Percentiles rank a stretch among this genome's conserved stretches.
Conservation (phyloP, 768 basidiomycete species). For the Podaxis rugospora region DNA sequence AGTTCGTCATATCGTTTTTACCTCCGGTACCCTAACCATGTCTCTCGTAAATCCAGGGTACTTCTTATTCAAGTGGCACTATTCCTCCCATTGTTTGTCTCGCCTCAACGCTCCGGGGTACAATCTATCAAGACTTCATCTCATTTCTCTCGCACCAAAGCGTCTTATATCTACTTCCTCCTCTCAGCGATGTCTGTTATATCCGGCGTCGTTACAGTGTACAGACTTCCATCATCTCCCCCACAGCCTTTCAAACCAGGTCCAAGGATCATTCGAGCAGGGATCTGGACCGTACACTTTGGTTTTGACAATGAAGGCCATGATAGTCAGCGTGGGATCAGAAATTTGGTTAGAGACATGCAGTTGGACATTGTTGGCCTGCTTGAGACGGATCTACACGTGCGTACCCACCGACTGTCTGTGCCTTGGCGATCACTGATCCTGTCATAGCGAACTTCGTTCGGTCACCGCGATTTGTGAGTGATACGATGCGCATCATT, state of each 20-base stretch:
- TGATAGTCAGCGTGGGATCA: constrained; percentile 68
- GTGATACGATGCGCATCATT: constrained; percentile 9
- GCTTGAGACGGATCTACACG: constrained; percentile 82
- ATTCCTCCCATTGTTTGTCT: constrained; percentile 38
- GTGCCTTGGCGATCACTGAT: not conserved
- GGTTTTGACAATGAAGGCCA: constrained; percentile 71
- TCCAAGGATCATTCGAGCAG: constrained; percentile 68
- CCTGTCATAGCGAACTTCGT: constrained; percentile 35
- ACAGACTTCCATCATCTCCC: constrained; percentile 43
- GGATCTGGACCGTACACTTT: constrained; percentile 93
- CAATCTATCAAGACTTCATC: not conserved
- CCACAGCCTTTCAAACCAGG: constrained; percentile 60
- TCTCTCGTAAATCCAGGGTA: constrained; percentile 36
- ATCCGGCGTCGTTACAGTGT: constrained; percentile 51
- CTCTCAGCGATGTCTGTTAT: constrained; percentile 37
- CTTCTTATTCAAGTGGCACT: constrained; percentile 44
- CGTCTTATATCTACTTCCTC: constrained; percentile 25
- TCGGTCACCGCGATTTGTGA: constrained; percentile 83
- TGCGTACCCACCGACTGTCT: constrained; percentile 31
- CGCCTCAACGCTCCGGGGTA: not conserved
- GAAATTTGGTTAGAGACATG: constrained; percentile 67
- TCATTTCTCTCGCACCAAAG: constrained; percentile 7
- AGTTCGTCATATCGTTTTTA: constrained; percentile 21
- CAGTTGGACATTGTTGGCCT: constrained; percentile 82
- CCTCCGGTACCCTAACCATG: not conserved